Evolutionary conservation across 805 yeast species (phyloP).

Genomic region (Hanseniaspora jakobsenii): DNA sequence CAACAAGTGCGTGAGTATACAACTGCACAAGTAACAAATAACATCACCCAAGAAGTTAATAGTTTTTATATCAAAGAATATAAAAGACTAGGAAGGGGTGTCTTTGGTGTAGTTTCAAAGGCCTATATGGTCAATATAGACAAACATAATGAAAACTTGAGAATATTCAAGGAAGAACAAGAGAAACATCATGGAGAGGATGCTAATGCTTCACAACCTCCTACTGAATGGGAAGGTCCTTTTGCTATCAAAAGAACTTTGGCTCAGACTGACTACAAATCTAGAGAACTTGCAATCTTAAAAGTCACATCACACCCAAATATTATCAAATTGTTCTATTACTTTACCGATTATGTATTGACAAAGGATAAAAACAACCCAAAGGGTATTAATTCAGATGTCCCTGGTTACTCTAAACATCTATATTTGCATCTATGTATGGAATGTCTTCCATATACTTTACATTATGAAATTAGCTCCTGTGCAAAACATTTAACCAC

Average conservation of each 20-base stretch:
- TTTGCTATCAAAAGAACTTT: conserved; percentile 77
- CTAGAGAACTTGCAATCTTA: conserved; percentile 66
- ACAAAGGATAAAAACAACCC: conserved; percentile 10
- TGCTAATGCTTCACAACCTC: conserved; percentile 1
- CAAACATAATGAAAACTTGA: conserved; percentile 27
- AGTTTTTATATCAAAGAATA: conserved; percentile 62
- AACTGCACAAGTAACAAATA: conserved; percentile 41
- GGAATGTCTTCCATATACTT: conserved; percentile 77
- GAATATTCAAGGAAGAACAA: no score
- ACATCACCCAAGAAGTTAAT: conserved; percentile 38
- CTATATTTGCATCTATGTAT: conserved; percentile 70
- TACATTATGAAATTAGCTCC: conserved; percentile 62
- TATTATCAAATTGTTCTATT: conserved; percentile 55
- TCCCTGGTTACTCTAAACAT: conserved; percentile 12
- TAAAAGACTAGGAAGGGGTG: conserved; percentile 72
- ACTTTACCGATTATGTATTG: conserved; percentile 49
- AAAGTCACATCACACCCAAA: conserved; percentile 71
- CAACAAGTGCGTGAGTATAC: conserved; percentile 15
- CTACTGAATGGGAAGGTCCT: conserved; percentile 52
- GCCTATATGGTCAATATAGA: conserved; percentile 37
- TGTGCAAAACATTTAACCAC: conserved; percentile 49
- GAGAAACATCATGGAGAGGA: neutral
- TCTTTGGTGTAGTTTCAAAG: conserved; percentile 74
- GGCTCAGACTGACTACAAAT: conserved; percentile 76
- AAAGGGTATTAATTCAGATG: neutral